Percentiles rank a stretch among this genome's conserved stretches.
phyloP scores from a whole-genome alignment of 73 alveolate genomes.

The Diophrys appendiculata region DNA sequence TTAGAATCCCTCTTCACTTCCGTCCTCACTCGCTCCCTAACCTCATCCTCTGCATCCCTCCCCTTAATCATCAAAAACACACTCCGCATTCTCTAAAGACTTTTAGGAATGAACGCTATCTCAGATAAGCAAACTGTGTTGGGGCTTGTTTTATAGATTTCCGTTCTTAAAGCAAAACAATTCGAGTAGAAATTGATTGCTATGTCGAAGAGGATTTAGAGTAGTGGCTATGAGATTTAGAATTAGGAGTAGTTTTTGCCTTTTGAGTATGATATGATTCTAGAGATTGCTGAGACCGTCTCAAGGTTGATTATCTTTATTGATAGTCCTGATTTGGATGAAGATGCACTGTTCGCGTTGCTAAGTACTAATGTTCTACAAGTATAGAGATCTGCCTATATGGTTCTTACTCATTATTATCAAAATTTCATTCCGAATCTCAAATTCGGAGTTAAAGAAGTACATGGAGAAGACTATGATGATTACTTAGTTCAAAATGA shows the following conservation, averaged over 20 bases:
- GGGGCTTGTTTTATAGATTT: neutral
- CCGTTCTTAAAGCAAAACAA: slow-evolving; percentile 1
- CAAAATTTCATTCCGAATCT: slow-evolving; percentile 39
- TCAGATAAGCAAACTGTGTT: neutral
- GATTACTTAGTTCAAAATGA: neutral
- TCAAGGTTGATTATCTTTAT: slow-evolving; percentile 19
- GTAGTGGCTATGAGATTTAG: neutral
- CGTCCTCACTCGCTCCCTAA: neutral
- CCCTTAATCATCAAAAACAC: neutral
- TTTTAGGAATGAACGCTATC: neutral
- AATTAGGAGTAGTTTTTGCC: neutral
- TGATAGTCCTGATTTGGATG: slow-evolving; percentile 18
- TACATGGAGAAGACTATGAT: slow-evolving; percentile 4
- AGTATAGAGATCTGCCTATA: slow-evolving; percentile 43
- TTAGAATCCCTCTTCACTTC: too few relatives aligned
- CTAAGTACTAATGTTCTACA: slow-evolving; percentile 24
- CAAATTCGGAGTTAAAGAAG: neutral
- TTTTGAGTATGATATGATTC: slow-evolving; percentile 46
- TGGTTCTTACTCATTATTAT: slow-evolving; percentile 28
- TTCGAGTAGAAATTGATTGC: neutral
- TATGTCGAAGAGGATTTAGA: neutral
- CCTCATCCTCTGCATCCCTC: neutral
- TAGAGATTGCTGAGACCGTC: slow-evolving; percentile 39
- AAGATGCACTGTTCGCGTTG: slow-evolving; percentile 33
- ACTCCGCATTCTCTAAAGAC: neutral